Conservation (phyloP, 169 alveolate genomes). For the Plasmodium knowlesi region DNA sequence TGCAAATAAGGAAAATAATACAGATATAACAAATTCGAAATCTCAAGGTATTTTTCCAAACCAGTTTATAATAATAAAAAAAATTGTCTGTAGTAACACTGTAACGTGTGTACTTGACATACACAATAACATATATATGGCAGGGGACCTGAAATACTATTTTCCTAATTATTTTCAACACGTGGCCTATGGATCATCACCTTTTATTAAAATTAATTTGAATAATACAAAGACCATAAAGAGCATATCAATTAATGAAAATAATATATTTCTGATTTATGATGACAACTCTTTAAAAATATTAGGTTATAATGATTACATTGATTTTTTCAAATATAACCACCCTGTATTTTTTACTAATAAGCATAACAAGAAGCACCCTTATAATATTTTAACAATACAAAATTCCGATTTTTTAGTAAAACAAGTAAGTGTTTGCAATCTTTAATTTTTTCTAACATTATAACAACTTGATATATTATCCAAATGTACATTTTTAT, state of each 20-base stretch:
- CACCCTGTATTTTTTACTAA: conserved; percentile 73
- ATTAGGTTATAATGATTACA: conserved; percentile 69
- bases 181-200: conserved; percentile 71
- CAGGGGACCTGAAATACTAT: conserved; percentile 61
- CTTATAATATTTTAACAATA: conserved; percentile 33
- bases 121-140: conserved; percentile 33
- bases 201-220: conserved; percentile 61
- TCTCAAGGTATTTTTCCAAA: conserved; percentile 48
- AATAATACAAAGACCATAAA: conserved; percentile 48
- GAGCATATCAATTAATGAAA: conserved; percentile 53
- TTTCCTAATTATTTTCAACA: conserved; percentile 68
- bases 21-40: conserved; percentile 23
- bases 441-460: not conserved
- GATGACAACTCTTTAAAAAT: conserved; percentile 52
- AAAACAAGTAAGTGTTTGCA: conserved; percentile 45
- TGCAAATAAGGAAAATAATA: conserved; percentile 31
- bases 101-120: conserved; percentile 63
- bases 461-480: not conserved
- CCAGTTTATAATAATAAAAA: conserved; percentile 68
- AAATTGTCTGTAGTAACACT: conserved; percentile 64
- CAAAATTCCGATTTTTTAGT: conserved; percentile 62
- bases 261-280: conserved; percentile 65
- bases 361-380: conserved; percentile 49
- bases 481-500: not conserved
- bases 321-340: conserved; percentile 55